Conservation (phyloP, 768 basidiomycete species). For the Serpula lacrymans region DNA sequence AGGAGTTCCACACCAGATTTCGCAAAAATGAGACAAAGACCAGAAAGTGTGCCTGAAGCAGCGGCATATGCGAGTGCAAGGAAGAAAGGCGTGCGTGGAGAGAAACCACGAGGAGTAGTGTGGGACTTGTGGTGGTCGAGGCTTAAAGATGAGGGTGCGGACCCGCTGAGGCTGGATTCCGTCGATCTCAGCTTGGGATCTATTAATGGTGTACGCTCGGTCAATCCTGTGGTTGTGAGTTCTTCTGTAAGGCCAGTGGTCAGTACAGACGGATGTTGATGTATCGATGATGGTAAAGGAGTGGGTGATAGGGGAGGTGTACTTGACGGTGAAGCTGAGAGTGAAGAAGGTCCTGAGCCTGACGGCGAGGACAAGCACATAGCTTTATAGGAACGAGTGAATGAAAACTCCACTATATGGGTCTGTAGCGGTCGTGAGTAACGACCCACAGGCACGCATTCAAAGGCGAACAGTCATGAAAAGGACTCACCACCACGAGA, state of each 20-base stretch:
- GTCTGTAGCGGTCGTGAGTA: slow-evolving; percentile 50
- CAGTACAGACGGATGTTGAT: slow-evolving; percentile 30
- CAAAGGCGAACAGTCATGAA: background rate
- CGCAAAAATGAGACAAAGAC: slow-evolving; percentile 90
- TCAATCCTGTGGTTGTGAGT: slow-evolving; percentile 22
- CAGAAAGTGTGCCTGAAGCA: slow-evolving; percentile 82
- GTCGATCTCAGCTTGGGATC: slow-evolving; percentile 29
- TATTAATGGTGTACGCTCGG: slow-evolving; percentile 59
- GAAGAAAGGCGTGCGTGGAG: slow-evolving; percentile 55
- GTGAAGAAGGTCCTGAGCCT: slow-evolving; percentile 6
- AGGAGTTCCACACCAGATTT: slow-evolving; percentile 92
- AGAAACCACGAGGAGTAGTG: slow-evolving; percentile 21
- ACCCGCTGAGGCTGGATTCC: slow-evolving; percentile 22
- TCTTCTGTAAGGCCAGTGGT: slow-evolving; percentile 35
- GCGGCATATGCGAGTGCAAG: slow-evolving; percentile 85
- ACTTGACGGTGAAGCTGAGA: slow-evolving; percentile 23
- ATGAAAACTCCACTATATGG: slow-evolving; percentile 66
- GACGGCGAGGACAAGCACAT: too few species aligned
- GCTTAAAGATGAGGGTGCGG: slow-evolving; percentile 24
- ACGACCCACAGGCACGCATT: background rate
- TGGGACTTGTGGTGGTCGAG: slow-evolving; percentile 22
- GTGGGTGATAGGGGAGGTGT: slow-evolving; percentile 36
- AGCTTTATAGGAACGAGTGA: slow-evolving; percentile 39
- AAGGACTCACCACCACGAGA: slow-evolving; percentile 56
- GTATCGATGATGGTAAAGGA: slow-evolving; percentile 21